Evolutionary conservation across 2,329 filamentous ascomycete genomes (phyloP), one percentile per base, ranked within the genome.

Genomic region (Epichloe baconii): DNA sequence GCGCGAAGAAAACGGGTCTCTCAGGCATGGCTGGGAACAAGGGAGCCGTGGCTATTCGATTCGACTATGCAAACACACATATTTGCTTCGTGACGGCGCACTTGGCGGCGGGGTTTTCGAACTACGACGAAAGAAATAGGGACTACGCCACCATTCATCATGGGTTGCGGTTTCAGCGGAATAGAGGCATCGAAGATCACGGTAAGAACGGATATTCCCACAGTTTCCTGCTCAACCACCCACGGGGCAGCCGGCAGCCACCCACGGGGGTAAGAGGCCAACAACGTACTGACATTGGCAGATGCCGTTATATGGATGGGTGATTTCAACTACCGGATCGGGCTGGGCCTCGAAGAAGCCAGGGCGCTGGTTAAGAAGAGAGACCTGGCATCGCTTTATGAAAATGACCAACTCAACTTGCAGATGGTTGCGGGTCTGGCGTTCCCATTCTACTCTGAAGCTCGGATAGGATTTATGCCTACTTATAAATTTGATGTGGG

Each of bases 11-110:
- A 75, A 78, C 77, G 66, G 93, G 93, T 4, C 82, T 98, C 76
- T 96, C 90, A 23, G 93, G 93, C 5, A 95, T 98, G 76, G 91
- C 90, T 31, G 93, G 93, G 21, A 98, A 98, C 71, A 98, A 98
- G 70, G 93, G 93, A 17, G 93, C 93, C 1, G 94, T 96, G 47
- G 93, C 90, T 2, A 96, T 98, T 59, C 85, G 93, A 4, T 86
- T 98, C 68, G 91, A 97, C 56, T 96, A 88, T 62, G 90, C 88
- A 31, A 94, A 86, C 62, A 97, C 91, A 2, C 86, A 86, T 2
- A 79, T 98, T 31, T 97, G 93, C 66, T 91, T 98, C 55, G 88
- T 98, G 26, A 98, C 93, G 21, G 93, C 93, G 19, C 93, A 98
- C 78, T 71, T 98, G 64, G 93, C 93, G 34, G 93, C 93, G 52